Percentiles rank a stretch among this genome's conserved stretches.
phyloP scores from a whole-genome alignment of 768 basidiomycete species.

The Holtermannia corniformis region DNA sequence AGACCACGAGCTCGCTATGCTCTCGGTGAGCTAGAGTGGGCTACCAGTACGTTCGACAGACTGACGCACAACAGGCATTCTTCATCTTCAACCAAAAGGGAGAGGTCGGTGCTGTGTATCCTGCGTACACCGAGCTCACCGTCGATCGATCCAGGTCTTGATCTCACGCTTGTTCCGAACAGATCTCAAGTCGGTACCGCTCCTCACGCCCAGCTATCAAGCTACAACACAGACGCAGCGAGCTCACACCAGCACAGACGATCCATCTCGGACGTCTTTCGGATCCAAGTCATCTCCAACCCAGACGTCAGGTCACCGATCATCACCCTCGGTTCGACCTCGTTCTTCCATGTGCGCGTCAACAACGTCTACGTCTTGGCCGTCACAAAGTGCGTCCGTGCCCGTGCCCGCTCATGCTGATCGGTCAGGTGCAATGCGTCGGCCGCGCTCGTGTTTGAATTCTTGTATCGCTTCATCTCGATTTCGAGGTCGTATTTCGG shows the following conservation, averaged over 20 bases:
- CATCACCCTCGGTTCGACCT: constrained; percentile 92
- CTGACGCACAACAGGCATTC: constrained; percentile 77
- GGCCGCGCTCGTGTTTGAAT: constrained; percentile 95
- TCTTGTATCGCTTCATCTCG: constrained; percentile 88
- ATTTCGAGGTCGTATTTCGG: constrained; percentile 96
- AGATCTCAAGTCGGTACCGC: constrained; percentile 73
- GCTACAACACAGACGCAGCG: not conserved
- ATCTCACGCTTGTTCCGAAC: constrained; percentile 93
- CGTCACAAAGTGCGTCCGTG: constrained; percentile 72
- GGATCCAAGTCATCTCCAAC: constrained; percentile 97
- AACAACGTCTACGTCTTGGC: constrained; percentile 94
- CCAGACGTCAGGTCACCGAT: constrained; percentile 94
- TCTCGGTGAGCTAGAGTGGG: too few species aligned
- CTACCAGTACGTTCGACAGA: too few species aligned
- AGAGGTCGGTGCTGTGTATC: constrained; percentile 56
- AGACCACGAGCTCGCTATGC: too few species aligned
- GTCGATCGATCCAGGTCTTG: constrained; percentile 55
- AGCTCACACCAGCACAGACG: constrained; percentile 52
- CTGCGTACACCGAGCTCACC: constrained; percentile 2
- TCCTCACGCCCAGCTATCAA: not conserved
- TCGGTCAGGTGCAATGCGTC: constrained; percentile 77
- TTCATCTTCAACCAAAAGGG: constrained; percentile 99
- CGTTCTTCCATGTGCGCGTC: constrained; percentile 94
- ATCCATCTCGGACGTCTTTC: constrained; percentile 93
- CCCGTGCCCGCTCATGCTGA: not conserved